Conservation (phyloP, 352 stramenopile species). For the Phytophthora aleatoria region DNA sequence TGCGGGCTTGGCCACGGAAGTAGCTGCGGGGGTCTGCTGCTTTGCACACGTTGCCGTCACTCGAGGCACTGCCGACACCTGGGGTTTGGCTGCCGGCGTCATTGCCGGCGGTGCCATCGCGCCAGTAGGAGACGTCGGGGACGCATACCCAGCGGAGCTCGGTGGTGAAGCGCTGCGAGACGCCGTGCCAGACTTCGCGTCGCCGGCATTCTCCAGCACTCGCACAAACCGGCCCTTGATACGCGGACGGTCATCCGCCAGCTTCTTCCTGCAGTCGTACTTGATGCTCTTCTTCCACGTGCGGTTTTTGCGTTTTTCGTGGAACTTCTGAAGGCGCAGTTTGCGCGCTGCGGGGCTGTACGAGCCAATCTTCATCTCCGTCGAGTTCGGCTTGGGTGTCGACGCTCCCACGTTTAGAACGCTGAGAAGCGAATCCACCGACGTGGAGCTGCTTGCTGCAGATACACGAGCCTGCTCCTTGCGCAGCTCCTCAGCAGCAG, state of each 20-base stretch:
- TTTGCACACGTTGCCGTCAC: slow-evolving; percentile 21
- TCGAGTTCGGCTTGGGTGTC: slow-evolving; percentile 23
- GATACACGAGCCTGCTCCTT: slow-evolving; percentile 40
- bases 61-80: slow-evolving; percentile 15
- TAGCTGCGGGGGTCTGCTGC: slow-evolving; percentile 8
- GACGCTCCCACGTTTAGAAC: slow-evolving; percentile 46
- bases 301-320: slow-evolving; percentile 96
- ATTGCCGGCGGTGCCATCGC: slow-evolving; percentile 24
- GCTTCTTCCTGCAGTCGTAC: slow-evolving; percentile 98
- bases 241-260: slow-evolving; percentile 95
- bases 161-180: slow-evolving; percentile 28
- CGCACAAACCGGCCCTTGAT: slow-evolving; percentile 94
- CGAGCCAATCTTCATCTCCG: slow-evolving; percentile 89
- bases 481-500: slow-evolving; percentile 39
- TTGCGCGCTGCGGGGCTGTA: slow-evolving; percentile 95
- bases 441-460: slow-evolving; percentile 25
- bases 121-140: slow-evolving; percentile 32
- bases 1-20: slow-evolving; percentile 17
- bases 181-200: slow-evolving; percentile 46
- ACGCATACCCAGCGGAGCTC: slow-evolving; percentile 32
- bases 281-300: slow-evolving; percentile 99
- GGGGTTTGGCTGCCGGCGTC: slow-evolving; percentile 15
- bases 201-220: slow-evolving; percentile 61
- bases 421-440: slow-evolving; percentile 45
- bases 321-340: slow-evolving; percentile 95